phyloP scores from a whole-genome alignment of 1,284 basidiomycete genomes.

The Mycosarcoma mackinlayi region DNA sequence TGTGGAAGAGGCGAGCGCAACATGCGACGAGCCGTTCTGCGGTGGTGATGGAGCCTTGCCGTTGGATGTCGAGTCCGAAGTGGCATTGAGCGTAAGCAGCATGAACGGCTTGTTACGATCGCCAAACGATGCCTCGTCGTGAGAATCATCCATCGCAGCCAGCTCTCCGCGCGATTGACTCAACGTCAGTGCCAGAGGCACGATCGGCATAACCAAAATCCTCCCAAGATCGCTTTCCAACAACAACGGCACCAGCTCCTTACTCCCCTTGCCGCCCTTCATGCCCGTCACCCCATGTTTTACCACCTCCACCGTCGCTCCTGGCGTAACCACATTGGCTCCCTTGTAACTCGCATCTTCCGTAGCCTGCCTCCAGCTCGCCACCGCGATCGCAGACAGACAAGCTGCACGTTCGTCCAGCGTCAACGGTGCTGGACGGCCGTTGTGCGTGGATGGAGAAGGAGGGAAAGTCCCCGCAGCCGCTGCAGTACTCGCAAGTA shows the following conservation, averaged over 20 bases:
- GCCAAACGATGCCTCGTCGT: constrained; percentile 4
- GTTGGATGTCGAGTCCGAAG: background rate
- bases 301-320: constrained; percentile 15
- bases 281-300: constrained; percentile 26
- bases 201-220: constrained; percentile 42
- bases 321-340: constrained; percentile 17
- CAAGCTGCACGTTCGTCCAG: constrained; percentile 40
- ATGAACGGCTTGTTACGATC: constrained; percentile 35
- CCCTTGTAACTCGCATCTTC: background rate
- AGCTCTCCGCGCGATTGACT: constrained; percentile 19
- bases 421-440: constrained; percentile 10
- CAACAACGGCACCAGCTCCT: constrained; percentile 31
- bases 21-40: background rate
- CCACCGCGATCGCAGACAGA: constrained; percentile 37
- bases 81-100: constrained; percentile 44
- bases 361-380: constrained; percentile 34
- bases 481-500: constrained; percentile 31
- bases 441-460: background rate
- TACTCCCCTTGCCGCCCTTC: background rate
- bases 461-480: constrained; percentile 11
- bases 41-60: constrained; percentile 8
- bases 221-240: constrained; percentile 40
- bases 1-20: constrained; percentile 19
- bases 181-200: constrained; percentile 1
- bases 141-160: constrained; percentile 5